A percentile compares a stretch with the other conserved stretches of the same genome.
phyloP scores from a whole-genome alignment of 441 rosid genomes.

The Pelargonium hybrid region DNA sequence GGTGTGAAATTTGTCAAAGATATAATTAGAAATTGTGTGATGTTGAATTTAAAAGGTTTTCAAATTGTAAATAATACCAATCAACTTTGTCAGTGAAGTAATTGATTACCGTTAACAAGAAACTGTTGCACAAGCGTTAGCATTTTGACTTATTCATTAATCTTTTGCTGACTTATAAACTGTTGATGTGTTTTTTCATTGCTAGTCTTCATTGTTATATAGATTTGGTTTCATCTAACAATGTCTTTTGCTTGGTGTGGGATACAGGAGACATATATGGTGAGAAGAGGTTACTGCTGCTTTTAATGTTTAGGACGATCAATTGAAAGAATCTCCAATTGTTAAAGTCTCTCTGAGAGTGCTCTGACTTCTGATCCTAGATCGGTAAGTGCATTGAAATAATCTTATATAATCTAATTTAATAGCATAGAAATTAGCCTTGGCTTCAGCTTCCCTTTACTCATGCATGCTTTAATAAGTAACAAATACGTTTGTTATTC shows the following conservation, averaged over 20 bases:
- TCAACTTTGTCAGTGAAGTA: neutral
- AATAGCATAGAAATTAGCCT: neutral
- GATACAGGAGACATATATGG: neutral
- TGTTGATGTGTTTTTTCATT: neutral
- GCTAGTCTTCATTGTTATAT: neutral
- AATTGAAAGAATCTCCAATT: neutral
- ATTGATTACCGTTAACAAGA: neutral
- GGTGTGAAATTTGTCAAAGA: too few species aligned
- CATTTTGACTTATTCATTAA: neutral
- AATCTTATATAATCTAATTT: too few species aligned
- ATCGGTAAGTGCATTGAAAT: neutral
- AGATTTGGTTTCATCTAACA: neutral
- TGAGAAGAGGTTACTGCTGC: neutral
- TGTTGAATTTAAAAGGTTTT: neutral
- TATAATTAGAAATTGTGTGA: too few species aligned
- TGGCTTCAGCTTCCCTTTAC: neutral
- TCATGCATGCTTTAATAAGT: neutral
- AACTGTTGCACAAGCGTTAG: neutral
- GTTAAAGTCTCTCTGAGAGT: neutral
- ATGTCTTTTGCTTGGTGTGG: neutral
- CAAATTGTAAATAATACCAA: neutral
- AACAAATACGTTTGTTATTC: too few species aligned
- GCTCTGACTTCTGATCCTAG: too few species aligned
- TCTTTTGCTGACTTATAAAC: neutral
- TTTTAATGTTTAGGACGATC: neutral